Evolutionary conservation across 2,329 filamentous ascomycete species (phyloP).

Genomic region (Fusarium nurragi): DNA sequence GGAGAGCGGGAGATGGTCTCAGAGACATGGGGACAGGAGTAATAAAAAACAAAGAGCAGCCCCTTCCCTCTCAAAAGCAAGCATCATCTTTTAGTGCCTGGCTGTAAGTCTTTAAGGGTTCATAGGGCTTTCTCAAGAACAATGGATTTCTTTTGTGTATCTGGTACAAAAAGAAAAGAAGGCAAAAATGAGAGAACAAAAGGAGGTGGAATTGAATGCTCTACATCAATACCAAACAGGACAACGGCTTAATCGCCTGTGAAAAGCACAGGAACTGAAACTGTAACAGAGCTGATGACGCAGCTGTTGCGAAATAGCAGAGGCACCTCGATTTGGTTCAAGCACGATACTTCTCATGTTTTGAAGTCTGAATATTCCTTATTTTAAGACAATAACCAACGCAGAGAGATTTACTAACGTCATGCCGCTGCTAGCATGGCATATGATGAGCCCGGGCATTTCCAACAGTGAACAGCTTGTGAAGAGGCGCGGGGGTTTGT

Average conservation of each 20-base stretch:
- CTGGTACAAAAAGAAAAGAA: not conserved
- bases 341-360: not conserved
- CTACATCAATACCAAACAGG: conserved; percentile 3
- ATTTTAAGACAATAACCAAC: not conserved
- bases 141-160: not conserved
- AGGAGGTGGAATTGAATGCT: conserved; percentile 14
- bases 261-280: not conserved
- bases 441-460: not conserved
- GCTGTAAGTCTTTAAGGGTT: conserved; percentile 16
- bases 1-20: conserved; percentile 17
- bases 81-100: not conserved
- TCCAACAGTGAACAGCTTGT: not conserved
- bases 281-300: not conserved
- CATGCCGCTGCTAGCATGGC: not conserved
- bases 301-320: conserved; percentile 3
- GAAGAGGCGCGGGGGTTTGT: conserved; percentile 13
- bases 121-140: conserved; percentile 4
- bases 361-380: not conserved
- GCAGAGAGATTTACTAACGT: not conserved
- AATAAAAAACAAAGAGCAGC: conserved; percentile 8
- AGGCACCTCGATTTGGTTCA: not conserved
- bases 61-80: conserved; percentile 10
- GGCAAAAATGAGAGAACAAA: conserved; percentile 22
- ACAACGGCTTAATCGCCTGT: not conserved
- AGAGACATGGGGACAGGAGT: conserved; percentile 23